These are phyloP conservation scores for Thalia dealbata DNA, from an alignment of 176 grass and related monocot genomes.

Conservation along the genomic window DNA sequence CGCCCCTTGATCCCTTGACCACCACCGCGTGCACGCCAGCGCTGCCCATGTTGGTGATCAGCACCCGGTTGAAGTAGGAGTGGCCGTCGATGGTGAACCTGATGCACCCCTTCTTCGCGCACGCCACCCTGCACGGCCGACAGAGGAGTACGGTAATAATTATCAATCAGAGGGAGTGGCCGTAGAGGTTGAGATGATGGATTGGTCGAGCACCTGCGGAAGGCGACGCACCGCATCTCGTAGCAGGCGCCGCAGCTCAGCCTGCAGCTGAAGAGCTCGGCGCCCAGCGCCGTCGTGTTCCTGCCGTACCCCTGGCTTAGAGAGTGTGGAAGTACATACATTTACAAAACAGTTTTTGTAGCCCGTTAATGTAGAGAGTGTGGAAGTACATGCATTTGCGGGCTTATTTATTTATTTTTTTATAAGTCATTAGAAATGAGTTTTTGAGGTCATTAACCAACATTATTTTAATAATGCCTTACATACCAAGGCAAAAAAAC, in stretches of 20 bases:
- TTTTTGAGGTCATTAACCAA: too few species aligned
- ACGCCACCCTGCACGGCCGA: too few species aligned
- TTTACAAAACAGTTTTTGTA: too few species aligned
- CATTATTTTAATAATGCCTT: too few species aligned
- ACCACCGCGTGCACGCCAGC: constrained; percentile 49
- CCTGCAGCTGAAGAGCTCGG: constrained; percentile 65
- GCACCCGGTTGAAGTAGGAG: constrained; percentile 65
- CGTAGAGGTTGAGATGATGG: constrained; percentile 66
- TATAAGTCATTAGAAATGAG: too few species aligned
- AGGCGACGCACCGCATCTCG: constrained; percentile 40
- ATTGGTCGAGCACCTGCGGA: constrained; percentile 41
- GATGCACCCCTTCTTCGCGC: too few species aligned
- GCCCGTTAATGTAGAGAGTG: too few species aligned
- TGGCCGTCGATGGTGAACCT: constrained; percentile 60
- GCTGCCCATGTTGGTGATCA: constrained; percentile 56
- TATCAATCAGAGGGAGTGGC: constrained; percentile 54
- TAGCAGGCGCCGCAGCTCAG: constrained; percentile 71
- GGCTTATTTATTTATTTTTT: too few species aligned
- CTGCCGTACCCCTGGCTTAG: constrained; percentile 78
- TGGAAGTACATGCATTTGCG: too few species aligned
- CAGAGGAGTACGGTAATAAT: too few species aligned
- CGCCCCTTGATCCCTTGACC: constrained; percentile 33
- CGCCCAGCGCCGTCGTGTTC: constrained; percentile 86
- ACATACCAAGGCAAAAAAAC: too few species aligned
- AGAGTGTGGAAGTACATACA: too few species aligned